These are phyloP conservation scores for Saccharomyces hybrid DNA, from an alignment of 1,139 yeast species.

Conservation along the genomic window DNA sequence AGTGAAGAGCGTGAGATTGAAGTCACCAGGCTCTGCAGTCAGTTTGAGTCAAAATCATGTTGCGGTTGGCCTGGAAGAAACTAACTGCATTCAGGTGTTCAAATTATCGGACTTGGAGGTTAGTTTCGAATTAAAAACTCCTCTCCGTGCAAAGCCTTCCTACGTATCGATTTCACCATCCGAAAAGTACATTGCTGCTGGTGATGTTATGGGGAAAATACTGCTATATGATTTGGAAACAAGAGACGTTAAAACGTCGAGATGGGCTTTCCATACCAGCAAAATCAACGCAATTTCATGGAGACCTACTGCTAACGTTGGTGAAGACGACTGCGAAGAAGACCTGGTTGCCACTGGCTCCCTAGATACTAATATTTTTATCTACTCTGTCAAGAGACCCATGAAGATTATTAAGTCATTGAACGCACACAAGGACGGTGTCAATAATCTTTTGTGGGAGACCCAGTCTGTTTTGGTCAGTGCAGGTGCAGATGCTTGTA, in stretches of 20 bases:
- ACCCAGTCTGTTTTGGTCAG: constrained; percentile 42
- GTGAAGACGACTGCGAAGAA: constrained; percentile 63
- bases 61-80: constrained; percentile 44
- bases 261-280: constrained; percentile 95
- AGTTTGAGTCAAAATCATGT: constrained; percentile 38
- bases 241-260: constrained; percentile 59
- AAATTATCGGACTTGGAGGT: constrained; percentile 34
- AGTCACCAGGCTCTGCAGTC: constrained; percentile 39
- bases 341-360: constrained; percentile 72
- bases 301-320: constrained; percentile 34
- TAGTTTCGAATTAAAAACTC: constrained; percentile 20
- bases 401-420: constrained; percentile 63
- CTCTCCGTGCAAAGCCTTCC: constrained; percentile 57
- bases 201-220: constrained; percentile 82
- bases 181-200: constrained; percentile 66
- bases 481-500: constrained; percentile 75
- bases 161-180: constrained; percentile 64
- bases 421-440: constrained; percentile 88
- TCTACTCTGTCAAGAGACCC: constrained; percentile 75
- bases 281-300: constrained; percentile 70
- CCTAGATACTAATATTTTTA: constrained; percentile 69
- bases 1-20: constrained; percentile 24
- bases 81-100: constrained; percentile 32
- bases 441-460: constrained; percentile 67
- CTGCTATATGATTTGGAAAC: constrained; percentile 53